Conservation (phyloP, 148 eudicot genomes). For the Chenopodium quinoa region DNA sequence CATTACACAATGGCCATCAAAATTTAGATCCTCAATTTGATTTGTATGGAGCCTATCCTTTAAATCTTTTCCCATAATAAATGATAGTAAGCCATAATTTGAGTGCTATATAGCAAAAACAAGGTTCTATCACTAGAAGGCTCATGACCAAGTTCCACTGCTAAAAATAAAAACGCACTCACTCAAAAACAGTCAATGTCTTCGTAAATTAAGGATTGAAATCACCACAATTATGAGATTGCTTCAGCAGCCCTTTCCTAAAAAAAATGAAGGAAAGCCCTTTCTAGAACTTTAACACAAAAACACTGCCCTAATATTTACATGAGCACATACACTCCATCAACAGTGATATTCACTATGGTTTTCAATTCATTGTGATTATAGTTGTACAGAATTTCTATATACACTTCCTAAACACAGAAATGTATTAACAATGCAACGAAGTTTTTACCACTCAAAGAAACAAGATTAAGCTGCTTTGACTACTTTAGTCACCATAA, state of each 20-base stretch:
- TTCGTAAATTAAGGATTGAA: background rate
- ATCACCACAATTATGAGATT: background rate
- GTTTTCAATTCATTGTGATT: background rate
- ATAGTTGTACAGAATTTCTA: background rate
- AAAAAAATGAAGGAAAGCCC: too few species aligned
- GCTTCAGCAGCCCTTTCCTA: background rate
- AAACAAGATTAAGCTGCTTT: background rate
- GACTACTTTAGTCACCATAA: background rate
- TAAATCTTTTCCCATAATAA: background rate
- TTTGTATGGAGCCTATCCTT: background rate
- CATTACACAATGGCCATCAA: too few species aligned
- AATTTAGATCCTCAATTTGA: too few species aligned
- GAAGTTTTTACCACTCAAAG: background rate
- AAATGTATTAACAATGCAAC: background rate
- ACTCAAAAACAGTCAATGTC: background rate
- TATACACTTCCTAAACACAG: background rate
- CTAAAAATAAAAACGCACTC: background rate
- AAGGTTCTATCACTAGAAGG: too few species aligned
- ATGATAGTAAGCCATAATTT: background rate
- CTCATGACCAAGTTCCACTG: too few species aligned
- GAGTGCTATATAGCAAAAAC: too few species aligned
- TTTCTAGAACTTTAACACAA: background rate
- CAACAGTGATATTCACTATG: background rate
- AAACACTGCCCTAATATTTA: background rate
- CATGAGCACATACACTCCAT: background rate